Evolutionary conservation across 73 alveolate species (phyloP), one percentile per base, ranked within the genome.

Genomic region (Tetrahymena borealis): DNA sequence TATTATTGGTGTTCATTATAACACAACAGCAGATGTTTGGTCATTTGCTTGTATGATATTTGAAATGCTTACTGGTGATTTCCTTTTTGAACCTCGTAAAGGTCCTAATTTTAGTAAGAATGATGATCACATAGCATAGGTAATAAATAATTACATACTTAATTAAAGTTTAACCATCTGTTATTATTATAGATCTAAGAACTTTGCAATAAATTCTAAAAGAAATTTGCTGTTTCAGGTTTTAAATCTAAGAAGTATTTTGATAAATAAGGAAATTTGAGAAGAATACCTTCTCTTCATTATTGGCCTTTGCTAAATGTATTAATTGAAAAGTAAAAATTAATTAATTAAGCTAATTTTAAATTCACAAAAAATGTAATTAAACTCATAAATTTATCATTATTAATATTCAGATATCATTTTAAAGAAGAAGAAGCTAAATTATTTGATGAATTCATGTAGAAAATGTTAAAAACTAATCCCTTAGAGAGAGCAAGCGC

Each of bases 61-160:
- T 94, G 99, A 99, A 94, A 96, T 99, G 94, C 96, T 97, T 12
- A 99, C 99, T 13, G 99, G 99, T 20, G 99, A 99, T 93, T 99
- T 98, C 94, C 95, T 99, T 60, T 99, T 99, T 96, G 99, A 98
- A 91, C 99, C 99, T 24, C 91, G 98, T 79, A 97, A 96, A 90
- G 99, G 99, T 32, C 97, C 96, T 77, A 96, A 96, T 78, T 97
- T 93, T 94, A 96, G 96, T 35, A 98, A 98, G 93, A 98, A 98
- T 95, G 99, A 98, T 94, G 99, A 97, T 93, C 99, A 98, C 94
- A 96, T 98, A 35, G 99, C 99, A 11, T 95, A 98, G 15, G 85
- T 60, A 60, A 60, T 15, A 15, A 60, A 39, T 39, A 39, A 39
- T 39, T 60, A 24, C 28, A 24, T 60, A 18, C 37, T 2, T n/a